Evolutionary conservation across 2,329 filamentous ascomycete genomes (phyloP).

Genomic region (Alternaria arbusti): DNA sequence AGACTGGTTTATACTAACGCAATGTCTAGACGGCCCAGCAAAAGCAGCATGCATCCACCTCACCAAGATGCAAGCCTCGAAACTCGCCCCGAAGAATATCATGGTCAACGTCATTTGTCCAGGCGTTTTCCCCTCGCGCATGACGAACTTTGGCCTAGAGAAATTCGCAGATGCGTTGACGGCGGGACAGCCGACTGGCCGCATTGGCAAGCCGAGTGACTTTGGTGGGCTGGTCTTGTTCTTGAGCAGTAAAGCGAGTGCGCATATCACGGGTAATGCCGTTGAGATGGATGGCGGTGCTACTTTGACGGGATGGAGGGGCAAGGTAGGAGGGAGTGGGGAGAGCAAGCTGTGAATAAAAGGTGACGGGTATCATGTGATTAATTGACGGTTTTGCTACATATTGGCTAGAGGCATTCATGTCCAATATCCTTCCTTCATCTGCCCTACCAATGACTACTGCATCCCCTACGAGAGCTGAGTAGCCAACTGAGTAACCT

Average conservation of each 20-base stretch:
- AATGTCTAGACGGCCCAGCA: constrained; percentile 53
- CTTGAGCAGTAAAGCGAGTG: constrained; percentile 45
- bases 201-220: constrained; percentile 56
- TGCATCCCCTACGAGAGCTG: constrained; percentile 15
- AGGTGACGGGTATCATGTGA: not conserved
- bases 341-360: constrained; percentile 35
- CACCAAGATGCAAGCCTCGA: constrained; percentile 58
- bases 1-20: not conserved
- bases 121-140: constrained; percentile 59
- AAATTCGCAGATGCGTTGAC: constrained; percentile 58
- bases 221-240: constrained; percentile 57
- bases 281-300: constrained; percentile 58
- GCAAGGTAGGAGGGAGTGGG: constrained; percentile 28
- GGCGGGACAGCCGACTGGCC: constrained; percentile 53
- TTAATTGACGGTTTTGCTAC: not conserved
- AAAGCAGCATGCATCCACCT: constrained; percentile 62
- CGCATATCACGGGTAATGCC: constrained; percentile 57
- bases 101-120: constrained; percentile 57
- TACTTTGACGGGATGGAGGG: constrained; percentile 52
- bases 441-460: accelerated
- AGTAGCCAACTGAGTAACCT: constrained; percentile 51
- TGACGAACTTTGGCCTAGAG: constrained; percentile 61
- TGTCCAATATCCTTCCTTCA: not conserved
- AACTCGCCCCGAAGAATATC: constrained; percentile 60
- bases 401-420: not conserved